Conservation (phyloP, 768 basidiomycete species). For the Tylopilus balloui region DNA sequence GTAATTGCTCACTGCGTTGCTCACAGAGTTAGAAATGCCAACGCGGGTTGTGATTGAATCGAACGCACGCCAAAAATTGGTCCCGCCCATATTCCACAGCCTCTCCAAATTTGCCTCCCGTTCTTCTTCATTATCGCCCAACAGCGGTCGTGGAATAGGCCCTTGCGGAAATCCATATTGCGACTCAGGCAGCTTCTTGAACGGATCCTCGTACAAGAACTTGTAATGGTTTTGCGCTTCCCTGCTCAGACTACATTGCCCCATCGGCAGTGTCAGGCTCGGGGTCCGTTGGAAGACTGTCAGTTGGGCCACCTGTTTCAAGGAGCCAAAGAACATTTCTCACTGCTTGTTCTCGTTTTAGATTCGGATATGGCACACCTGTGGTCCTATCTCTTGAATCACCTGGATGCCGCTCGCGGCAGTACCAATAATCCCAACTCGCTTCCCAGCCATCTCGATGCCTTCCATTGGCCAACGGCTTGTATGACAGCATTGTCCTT, state of each 20-base stretch:
- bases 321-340: no score
- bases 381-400: not conserved
- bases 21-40: not conserved
- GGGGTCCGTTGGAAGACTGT: slow-evolving; percentile 15
- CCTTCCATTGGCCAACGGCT: not conserved
- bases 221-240: slow-evolving; percentile 8
- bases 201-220: slow-evolving; percentile 6
- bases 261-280: slow-evolving; percentile 4
- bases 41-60: no score
- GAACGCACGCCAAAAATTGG: slow-evolving; percentile 3
- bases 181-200: not conserved
- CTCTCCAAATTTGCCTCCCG: slow-evolving; percentile 7
- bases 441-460: no score
- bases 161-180: not conserved
- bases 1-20: slow-evolving; percentile 6
- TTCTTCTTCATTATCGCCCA: slow-evolving; percentile 6
- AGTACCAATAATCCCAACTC: not conserved
- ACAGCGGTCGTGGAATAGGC: not conserved
- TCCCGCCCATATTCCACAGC: slow-evolving; percentile 5
- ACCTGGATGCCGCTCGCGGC: not conserved
- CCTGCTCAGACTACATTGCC: not conserved
- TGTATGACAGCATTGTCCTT: slow-evolving; percentile 8
- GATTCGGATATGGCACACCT: not conserved
- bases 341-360: no score
- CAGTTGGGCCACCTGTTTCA: slow-evolving; percentile 1